Evolutionary conservation across 2,329 filamentous ascomycete species (phyloP), one percentile per base, ranked within the genome.

Genomic region (Didymella sp.): DNA sequence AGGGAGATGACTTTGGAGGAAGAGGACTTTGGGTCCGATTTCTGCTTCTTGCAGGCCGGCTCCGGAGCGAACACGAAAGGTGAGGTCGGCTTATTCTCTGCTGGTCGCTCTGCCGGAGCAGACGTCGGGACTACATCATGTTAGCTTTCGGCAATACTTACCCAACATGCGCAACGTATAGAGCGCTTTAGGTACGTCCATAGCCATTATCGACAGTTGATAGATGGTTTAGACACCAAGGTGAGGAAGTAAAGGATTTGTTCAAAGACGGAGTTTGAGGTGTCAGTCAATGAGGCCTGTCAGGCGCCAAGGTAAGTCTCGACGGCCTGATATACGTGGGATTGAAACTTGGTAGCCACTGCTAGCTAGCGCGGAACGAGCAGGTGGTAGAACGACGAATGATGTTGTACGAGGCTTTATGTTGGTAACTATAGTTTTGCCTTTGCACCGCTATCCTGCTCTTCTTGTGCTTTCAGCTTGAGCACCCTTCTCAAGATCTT

Each of bases 401-500:
- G 7, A 33, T 4, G 9, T 33, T 15, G 19, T 19, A 25, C 17
- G 38, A 17, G 2, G 41, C 5, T 3, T 15, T n/a, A 2, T 42
- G 13, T 47, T 46, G 15, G 17, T 8, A 8, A 50, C 55, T 77
- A 81, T 56, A 81, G 58, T 67, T 79, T 81, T 30, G 78, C 77
- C 70, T 78, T 80, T 3, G 56, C 51, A 7, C 47, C 66, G 38
- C 67, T 68, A 27, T 75, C 71, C 47, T 73, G 68, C 60, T 81
- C 79, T 51, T 78, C 76, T 48, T 73, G 63, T 15, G 76, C 77
- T 67, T 74, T 75, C 4, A 68, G 69, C 72, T 80, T 81, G 61
- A 82, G 61, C 42, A 81, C 62, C 35, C 79, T 66, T 56, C 80
- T 69, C 58, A 82, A 51, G 35, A 82, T 82, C 74, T 82, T 82